These are phyloP conservation scores for Gloeophyllum trabeum DNA, from an alignment of 768 basidiomycete genomes.

Conservation along the genomic window DNA sequence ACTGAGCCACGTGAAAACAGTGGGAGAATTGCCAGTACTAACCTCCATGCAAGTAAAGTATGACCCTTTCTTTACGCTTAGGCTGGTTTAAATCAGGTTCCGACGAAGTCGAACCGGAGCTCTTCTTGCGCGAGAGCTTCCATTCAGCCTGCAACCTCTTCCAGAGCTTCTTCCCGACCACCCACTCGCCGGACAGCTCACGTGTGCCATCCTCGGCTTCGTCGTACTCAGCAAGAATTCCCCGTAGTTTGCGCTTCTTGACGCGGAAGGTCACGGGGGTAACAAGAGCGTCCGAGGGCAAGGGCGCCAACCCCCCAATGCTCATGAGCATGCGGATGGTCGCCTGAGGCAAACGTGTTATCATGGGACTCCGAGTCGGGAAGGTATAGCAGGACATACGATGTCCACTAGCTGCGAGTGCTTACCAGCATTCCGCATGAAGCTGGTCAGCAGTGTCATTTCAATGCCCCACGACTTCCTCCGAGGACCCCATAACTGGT, in stretches of 20 bases:
- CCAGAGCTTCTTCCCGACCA: slow-evolving; percentile 91
- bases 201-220: slow-evolving; percentile 63
- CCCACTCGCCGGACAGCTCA: slow-evolving; percentile 91
- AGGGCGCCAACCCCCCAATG: slow-evolving; percentile 70
- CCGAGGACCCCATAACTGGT: slow-evolving; percentile 80
- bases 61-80: slow-evolving; percentile 60
- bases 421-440: slow-evolving; percentile 75
- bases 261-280: slow-evolving; percentile 92
- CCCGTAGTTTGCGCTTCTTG: slow-evolving; percentile 56
- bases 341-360: slow-evolving; percentile 16
- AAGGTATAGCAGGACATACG: slow-evolving; percentile 26
- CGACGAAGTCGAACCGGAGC: neutral
- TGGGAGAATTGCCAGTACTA: slow-evolving; percentile 12
- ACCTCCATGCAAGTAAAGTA: slow-evolving; percentile 95
- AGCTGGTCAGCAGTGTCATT: slow-evolving; percentile 80
- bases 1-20: neutral
- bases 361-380: neutral
- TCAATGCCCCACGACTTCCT: slow-evolving; percentile 89
- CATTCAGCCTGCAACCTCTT: slow-evolving; percentile 75
- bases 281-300: slow-evolving; percentile 86
- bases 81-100: slow-evolving; percentile 10
- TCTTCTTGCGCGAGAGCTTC: slow-evolving; percentile 27
- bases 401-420: slow-evolving; percentile 82
- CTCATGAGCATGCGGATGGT: slow-evolving; percentile 58
- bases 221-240: slow-evolving; percentile 72